These are phyloP conservation scores for Apostasia shenzhenica DNA, from an alignment of 106 monocot genomes.

Conservation along the genomic window DNA sequence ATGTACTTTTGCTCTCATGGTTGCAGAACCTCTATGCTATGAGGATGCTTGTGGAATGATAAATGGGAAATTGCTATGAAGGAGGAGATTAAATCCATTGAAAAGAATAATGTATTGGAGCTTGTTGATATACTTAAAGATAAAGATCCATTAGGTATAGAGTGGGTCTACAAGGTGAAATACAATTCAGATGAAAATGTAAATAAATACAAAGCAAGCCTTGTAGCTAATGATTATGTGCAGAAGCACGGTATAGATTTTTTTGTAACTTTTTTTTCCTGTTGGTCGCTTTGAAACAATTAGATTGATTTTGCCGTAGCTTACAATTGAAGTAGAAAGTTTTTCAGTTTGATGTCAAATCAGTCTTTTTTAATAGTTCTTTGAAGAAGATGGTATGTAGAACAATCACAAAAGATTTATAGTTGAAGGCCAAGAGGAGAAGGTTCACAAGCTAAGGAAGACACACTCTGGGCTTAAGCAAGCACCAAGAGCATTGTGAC, in stretches of 20 bases:
- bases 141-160: constrained; percentile 13
- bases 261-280: constrained; percentile 11
- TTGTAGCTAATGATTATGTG: constrained; percentile 15
- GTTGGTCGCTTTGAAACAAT: constrained; percentile 19
- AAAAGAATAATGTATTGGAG: not conserved
- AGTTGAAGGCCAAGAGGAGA: not conserved
- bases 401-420: constrained; percentile 12
- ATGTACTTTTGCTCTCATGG: constrained; percentile 10
- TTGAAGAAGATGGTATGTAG: constrained; percentile 13
- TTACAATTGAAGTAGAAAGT: not conserved
- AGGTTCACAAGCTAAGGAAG: not conserved
- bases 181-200: constrained; percentile 7
- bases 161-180: constrained; percentile 18
- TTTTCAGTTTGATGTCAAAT: constrained; percentile 21
- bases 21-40: constrained; percentile 12
- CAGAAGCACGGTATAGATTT: constrained; percentile 18
- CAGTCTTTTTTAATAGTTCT: constrained; percentile 7
- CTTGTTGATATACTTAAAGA: not conserved
- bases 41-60: constrained; percentile 9
- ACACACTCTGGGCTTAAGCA: not conserved
- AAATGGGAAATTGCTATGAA: constrained; percentile 15
- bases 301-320: constrained; percentile 8
- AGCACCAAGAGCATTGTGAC: not conserved
- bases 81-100: constrained; percentile 7
- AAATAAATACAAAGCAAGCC: constrained; percentile 11